phyloP scores from a whole-genome alignment of 163 green algal species.

The Trebouxia gelatinosa region DNA sequence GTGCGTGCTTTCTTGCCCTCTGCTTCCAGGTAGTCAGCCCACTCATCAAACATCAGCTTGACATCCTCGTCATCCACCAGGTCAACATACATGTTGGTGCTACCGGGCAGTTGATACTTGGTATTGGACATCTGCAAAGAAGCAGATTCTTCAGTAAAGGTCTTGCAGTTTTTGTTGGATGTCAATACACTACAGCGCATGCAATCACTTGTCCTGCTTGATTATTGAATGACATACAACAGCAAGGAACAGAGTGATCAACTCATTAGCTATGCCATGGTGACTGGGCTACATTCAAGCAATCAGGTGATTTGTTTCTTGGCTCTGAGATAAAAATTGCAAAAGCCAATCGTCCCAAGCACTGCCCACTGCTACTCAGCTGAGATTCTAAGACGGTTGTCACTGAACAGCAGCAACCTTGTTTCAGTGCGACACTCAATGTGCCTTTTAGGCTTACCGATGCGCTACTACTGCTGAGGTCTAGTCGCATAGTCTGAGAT shows the following conservation, averaged over 20 bases:
- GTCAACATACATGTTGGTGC: slow-evolving; percentile 61
- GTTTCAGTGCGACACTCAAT: not conserved
- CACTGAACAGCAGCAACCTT: not conserved
- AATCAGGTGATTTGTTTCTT: too few relatives aligned
- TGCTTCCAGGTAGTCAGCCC: slow-evolving; percentile 24
- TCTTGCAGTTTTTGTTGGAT: not conserved
- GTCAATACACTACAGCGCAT: not conserved
- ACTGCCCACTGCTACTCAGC: not conserved
- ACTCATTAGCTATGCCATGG: not conserved
- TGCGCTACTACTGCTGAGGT: not conserved
- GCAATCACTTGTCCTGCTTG: not conserved
- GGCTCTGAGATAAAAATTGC: too few relatives aligned
- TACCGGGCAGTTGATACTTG: slow-evolving; percentile 72
- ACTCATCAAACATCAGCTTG: slow-evolving; percentile 75
- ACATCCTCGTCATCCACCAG: slow-evolving; percentile 75
- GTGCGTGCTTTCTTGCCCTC: not conserved
- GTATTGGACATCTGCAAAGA: slow-evolving; percentile 41
- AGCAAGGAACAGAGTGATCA: not conserved
- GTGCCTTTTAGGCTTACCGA: slow-evolving; percentile 5
- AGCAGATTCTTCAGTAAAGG: too few relatives aligned
- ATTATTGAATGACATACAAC: not conserved
- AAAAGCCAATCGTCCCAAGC: not conserved
- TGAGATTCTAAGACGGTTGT: not conserved
- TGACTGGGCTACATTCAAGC: not conserved
- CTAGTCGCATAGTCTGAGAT: not conserved